Base-by-base conservation (phyloP, 2,329 filamentous ascomycete species). In the Aspergillus arachidicola region DNA sequence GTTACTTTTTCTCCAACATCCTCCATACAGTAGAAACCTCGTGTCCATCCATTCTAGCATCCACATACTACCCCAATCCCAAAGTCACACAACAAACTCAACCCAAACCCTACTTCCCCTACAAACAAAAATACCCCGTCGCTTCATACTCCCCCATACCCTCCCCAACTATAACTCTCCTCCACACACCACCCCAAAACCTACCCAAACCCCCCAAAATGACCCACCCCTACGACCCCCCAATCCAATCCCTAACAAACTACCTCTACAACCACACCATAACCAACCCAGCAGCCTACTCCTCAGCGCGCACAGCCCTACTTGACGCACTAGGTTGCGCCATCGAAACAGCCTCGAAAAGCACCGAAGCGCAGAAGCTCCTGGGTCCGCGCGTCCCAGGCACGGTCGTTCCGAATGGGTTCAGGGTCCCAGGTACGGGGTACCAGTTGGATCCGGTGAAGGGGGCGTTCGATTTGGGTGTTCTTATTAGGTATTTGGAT, bases 401-500 rank as follows among this genome's bases (percentile, higher is more conserved):
- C 0, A 70, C 71, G 34, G 36, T 59, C 1, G 68, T 72, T 0
- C 71, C 72, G 3, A 66, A 72, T 67, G 79, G 78, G 14, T 77
- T 79, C 64, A 69, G 68, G 23, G 48, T 81, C 0, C 79, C 79
- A 0, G 79, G 79, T 1, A 81, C 79, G 6, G n/a, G 45, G 3
- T 71, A 73, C 43, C 62, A 70, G 10, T 56, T 81, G 14, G 79
- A 81, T 60, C 73, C 74, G 3, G 51, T 77, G 1, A 76, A 80
- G 54, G 79, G 77, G 0, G 75, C 79, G 16, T 81, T 81, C 59
- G 74, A 78, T 58, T 48, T 81, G 26, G 78, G 77, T 0, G 65
- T 70, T 2, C 63, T 79, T 64, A 79, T 81, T 43, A 71, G 79
- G 30, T 81, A 79, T 58, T 64, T 81, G 16, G 79, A 81, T 63